Percentiles rank a stretch among this genome's conserved stretches.
Evolutionary conservation across 257 asterid species (phyloP).

Genomic region (Petrea volubilis): DNA sequence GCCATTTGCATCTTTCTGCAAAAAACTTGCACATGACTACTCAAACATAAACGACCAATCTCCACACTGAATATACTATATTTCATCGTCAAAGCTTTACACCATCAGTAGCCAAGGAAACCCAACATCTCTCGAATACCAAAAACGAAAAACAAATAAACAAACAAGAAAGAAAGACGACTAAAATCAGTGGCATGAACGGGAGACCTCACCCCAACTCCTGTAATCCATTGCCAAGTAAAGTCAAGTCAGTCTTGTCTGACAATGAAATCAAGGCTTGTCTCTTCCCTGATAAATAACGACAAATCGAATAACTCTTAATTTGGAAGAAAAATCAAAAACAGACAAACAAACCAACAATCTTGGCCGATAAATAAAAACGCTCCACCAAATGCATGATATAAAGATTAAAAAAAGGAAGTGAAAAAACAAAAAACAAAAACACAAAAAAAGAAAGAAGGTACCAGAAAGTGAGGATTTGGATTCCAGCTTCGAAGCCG

Average conservation of each 20-base stretch:
- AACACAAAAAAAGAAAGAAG: neutral
- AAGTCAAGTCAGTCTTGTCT: conserved; percentile 76
- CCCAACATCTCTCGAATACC: neutral
- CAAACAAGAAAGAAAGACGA: neutral
- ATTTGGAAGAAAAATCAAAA: neutral
- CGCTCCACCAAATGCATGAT: neutral
- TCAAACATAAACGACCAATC: conserved; percentile 2
- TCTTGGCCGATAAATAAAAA: neutral
- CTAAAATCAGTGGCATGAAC: neutral
- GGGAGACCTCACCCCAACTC: conserved; percentile 71
- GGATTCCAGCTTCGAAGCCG: conserved; percentile 39
- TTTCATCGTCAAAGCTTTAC: conserved; percentile 4
- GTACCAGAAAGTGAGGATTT: conserved; percentile 45
- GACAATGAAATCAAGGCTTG: conserved; percentile 86
- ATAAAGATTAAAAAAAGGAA: too few species aligned
- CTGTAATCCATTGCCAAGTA: conserved; percentile 80
- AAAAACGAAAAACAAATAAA: neutral
- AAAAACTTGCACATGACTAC: neutral
- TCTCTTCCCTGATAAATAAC: conserved; percentile 54
- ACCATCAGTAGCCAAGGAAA: neutral
- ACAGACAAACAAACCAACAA: too few species aligned
- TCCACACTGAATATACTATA: neutral
- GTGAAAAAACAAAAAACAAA: too few species aligned
- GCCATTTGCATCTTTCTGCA: neutral
- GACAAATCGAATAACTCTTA: neutral